A percentile compares a stretch with the other conserved stretches of the same genome.
Conservation (phyloP, 257 asterid genomes). For the Thymus quinquecostatus region DNA sequence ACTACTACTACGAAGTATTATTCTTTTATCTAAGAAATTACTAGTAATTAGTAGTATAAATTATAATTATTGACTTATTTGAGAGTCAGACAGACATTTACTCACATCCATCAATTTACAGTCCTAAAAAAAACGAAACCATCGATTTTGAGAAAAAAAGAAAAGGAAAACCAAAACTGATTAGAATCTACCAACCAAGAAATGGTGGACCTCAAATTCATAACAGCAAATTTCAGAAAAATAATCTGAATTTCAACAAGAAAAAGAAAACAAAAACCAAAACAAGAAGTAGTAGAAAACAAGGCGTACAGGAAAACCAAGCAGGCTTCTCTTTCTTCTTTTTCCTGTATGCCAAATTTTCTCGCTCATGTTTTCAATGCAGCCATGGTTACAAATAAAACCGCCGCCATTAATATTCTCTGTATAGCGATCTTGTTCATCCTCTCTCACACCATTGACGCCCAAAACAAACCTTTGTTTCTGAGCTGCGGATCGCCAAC, state of each 20-base stretch:
- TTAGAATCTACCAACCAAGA: conserved; percentile 35
- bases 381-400: conserved; percentile 41
- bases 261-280: conserved; percentile 18
- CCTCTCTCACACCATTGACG: conserved; percentile 28
- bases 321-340: conserved; percentile 28
- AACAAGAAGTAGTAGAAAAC: conserved; percentile 8
- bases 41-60: no score
- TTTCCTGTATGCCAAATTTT: conserved; percentile 69
- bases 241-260: neutral
- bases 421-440: conserved; percentile 26
- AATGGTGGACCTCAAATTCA: conserved; percentile 46
- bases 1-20: no score
- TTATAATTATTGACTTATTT: no score
- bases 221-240: conserved; percentile 22
- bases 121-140: conserved; percentile 17
- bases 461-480: conserved; percentile 29
- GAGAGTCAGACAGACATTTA: conserved; percentile 17
- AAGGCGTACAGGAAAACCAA: conserved; percentile 72
- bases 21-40: no score
- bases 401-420: neutral
- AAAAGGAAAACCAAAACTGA: conserved; percentile 8
- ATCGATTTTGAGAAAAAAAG: neutral
- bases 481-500: conserved; percentile 61
- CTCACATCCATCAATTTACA: conserved; percentile 37
- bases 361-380: conserved; percentile 25